Percentiles rank a stretch among this genome's conserved stretches.
Evolutionary conservation across 148 eudicot species (phyloP).

Genomic region (Fagopyrum homotropicum): DNA sequence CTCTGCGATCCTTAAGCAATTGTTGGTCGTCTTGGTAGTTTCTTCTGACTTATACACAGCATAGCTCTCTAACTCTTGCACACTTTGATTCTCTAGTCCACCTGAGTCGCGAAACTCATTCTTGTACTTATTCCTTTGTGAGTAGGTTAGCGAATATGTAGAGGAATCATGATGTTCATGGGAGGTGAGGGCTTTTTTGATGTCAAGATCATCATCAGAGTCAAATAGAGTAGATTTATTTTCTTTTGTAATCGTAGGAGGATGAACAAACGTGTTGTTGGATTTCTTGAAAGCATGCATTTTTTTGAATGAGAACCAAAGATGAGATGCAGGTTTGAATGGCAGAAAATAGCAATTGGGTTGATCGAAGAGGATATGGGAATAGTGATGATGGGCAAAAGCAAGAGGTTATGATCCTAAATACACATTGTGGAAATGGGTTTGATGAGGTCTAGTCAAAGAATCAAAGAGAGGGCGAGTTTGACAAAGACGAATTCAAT

Average conservation of each 20-base stretch:
- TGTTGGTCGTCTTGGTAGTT: conserved; percentile 64
- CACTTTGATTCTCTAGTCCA: conserved; percentile 66
- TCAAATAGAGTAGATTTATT: conserved; percentile 58
- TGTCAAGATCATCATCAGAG: conserved; percentile 55
- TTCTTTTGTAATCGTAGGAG: conserved; percentile 20
- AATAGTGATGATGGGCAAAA: no score
- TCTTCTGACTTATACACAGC: conserved; percentile 85
- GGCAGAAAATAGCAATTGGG: no score
- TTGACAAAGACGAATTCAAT: no score
- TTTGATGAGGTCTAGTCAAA: no score
- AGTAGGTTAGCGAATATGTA: conserved; percentile 27
- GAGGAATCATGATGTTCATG: conserved; percentile 36
- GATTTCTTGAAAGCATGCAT: conserved; percentile 63
- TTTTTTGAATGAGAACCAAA: background rate
- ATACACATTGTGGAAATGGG: no score
- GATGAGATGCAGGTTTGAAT: no score
- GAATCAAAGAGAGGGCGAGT: no score
- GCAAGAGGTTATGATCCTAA: no score
- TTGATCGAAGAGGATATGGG: no score
- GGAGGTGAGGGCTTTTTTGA: conserved; percentile 30
- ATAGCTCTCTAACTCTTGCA: conserved; percentile 69
- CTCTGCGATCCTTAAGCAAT: conserved; percentile 72
- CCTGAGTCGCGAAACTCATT: conserved; percentile 78
- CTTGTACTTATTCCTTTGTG: conserved; percentile 62
- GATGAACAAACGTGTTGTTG: conserved; percentile 41